phyloP scores from a whole-genome alignment of 2,329 filamentous ascomycete genomes.

The Phialocephala subalpina region DNA sequence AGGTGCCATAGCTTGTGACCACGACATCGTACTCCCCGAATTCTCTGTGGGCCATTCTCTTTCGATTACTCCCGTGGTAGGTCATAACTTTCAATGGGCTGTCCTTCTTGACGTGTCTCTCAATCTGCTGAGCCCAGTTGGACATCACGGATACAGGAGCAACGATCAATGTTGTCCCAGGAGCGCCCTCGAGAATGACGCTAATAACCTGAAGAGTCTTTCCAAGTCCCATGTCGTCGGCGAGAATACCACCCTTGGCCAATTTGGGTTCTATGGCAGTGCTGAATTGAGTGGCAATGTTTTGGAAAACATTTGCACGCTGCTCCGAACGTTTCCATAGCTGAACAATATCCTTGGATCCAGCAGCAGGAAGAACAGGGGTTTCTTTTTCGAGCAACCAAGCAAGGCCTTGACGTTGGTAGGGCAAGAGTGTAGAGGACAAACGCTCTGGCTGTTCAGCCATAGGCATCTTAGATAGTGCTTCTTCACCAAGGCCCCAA shows the following conservation, averaged over 20 bases:
- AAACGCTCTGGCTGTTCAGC: slow-evolving; percentile 73
- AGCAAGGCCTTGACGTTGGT: slow-evolving; percentile 79
- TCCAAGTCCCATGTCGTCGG: slow-evolving; percentile 94
- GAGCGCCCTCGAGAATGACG: slow-evolving; percentile 66
- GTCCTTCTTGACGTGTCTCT: slow-evolving; percentile 72
- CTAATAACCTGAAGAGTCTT: slow-evolving; percentile 90
- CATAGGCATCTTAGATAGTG: slow-evolving; percentile 75
- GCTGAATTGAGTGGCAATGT: slow-evolving; percentile 76
- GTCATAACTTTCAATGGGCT: slow-evolving; percentile 71
- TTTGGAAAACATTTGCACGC: slow-evolving; percentile 60
- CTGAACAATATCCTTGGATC: slow-evolving; percentile 71
- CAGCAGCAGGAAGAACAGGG: slow-evolving; percentile 67
- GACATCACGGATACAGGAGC: slow-evolving; percentile 88
- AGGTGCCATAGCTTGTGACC: slow-evolving; percentile 83
- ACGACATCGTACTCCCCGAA: slow-evolving; percentile 77
- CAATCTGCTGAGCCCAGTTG: slow-evolving; percentile 86
- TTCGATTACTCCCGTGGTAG: slow-evolving; percentile 74
- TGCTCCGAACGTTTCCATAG: slow-evolving; percentile 71
- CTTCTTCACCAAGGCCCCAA: slow-evolving; percentile 59
- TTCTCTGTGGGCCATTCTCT: slow-evolving; percentile 59
- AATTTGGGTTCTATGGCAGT: slow-evolving; percentile 65
- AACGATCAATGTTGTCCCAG: slow-evolving; percentile 78
- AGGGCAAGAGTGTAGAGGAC: slow-evolving; percentile 75
- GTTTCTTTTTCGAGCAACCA: slow-evolving; percentile 84
- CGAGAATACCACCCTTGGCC: slow-evolving; percentile 83